Evolutionary conservation across 73 alveolate genomes (phyloP).

Genomic region (Breviolum minutum): DNA sequence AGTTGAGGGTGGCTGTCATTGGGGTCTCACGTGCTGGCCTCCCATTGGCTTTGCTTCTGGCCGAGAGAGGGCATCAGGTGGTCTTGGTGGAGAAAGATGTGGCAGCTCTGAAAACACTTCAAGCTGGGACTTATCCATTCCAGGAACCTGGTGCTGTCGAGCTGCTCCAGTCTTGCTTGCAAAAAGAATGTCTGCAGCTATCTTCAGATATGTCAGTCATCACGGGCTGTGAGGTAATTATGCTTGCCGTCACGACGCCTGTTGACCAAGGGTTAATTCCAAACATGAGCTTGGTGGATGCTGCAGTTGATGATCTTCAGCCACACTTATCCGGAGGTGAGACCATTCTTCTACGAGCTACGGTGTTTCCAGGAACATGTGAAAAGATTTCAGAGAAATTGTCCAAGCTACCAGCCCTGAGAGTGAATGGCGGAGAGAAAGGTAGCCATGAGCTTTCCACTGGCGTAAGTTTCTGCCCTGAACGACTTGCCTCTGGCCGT

Average conservation of each 20-base stretch:
- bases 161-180: slow-evolving; percentile 36
- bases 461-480: slow-evolving; percentile 91
- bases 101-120: neutral
- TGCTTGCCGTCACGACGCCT: slow-evolving; percentile 36
- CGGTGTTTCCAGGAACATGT: slow-evolving; percentile 84
- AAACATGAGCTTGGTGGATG: slow-evolving; percentile 22
- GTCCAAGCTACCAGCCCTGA: neutral
- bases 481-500: slow-evolving; percentile 60
- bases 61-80: slow-evolving; percentile 80
- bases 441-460: neutral
- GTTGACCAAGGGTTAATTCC: slow-evolving; percentile 54
- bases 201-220: slow-evolving; percentile 12
- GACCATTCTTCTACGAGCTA: slow-evolving; percentile 46
- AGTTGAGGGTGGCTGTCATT: slow-evolving; percentile 59
- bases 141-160: slow-evolving; percentile 66
- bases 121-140: slow-evolving; percentile 40
- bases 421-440: neutral
- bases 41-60: slow-evolving; percentile 64
- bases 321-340: slow-evolving; percentile 48
- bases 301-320: neutral
- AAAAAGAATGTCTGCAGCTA: slow-evolving; percentile 1
- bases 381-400: neutral
- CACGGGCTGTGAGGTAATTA: slow-evolving; percentile 35
- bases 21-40: slow-evolving; percentile 86
- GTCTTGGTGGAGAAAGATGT: slow-evolving; percentile 40